A percentile compares a stretch with the other conserved stretches of the same genome.
phyloP scores from a whole-genome alignment of 129 eudicot genomes.

The Helichrysum umbraculigerum region DNA sequence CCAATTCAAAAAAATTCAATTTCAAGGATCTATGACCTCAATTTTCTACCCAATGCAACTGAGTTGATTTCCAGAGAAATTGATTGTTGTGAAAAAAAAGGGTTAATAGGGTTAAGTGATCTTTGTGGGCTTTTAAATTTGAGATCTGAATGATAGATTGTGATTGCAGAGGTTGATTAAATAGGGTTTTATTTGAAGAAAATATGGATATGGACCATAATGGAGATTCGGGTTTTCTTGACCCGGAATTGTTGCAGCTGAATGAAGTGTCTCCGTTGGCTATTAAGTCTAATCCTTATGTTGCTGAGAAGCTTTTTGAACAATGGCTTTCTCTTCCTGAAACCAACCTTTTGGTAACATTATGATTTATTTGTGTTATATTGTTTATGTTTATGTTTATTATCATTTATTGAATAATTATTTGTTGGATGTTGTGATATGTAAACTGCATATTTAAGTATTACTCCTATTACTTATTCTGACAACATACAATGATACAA shows the following conservation, averaged over 20 bases:
- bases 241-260: constrained; percentile 83
- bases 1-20: constrained; percentile 27
- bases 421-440: constrained; percentile 18
- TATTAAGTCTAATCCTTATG: constrained; percentile 73
- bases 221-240: constrained; percentile 67
- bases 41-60: constrained; percentile 16
- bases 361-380: neutral
- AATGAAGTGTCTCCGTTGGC: constrained; percentile 79
- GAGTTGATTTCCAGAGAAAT: constrained; percentile 20
- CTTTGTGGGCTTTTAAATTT: constrained; percentile 26
- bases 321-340: constrained; percentile 98
- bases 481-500: neutral
- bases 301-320: constrained; percentile 77
- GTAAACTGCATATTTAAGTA: neutral
- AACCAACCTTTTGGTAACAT: constrained; percentile 60
- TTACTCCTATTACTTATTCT: neutral
- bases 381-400: neutral
- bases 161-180: constrained; percentile 22
- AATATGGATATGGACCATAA: constrained; percentile 80
- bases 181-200: neutral
- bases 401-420: neutral
- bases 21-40: constrained; percentile 25
- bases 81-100: constrained; percentile 31
- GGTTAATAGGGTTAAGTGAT: constrained; percentile 30
- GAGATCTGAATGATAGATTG: constrained; percentile 38